Conservation (phyloP, 495 filamentous ascomycete species). For the Hypomontagnella monticulosa region DNA sequence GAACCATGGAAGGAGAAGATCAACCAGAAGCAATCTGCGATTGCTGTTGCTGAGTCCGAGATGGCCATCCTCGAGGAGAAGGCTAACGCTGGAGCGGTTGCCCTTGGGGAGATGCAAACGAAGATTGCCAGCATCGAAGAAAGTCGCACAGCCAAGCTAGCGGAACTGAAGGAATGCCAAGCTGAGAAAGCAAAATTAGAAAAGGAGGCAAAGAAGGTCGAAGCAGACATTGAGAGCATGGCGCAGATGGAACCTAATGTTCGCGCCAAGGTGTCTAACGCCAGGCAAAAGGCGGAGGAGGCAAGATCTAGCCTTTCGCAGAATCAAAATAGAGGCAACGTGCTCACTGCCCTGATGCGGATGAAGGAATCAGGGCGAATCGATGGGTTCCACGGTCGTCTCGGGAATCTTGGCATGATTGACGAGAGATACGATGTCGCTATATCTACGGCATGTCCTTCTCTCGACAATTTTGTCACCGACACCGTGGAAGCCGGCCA, state of each 20-base stretch:
- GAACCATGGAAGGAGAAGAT: slow-evolving; percentile 98
- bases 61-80: slow-evolving; percentile 89
- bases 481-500: slow-evolving; percentile 94
- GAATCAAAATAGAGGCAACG: slow-evolving; percentile 91
- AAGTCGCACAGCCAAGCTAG: slow-evolving; percentile 71
- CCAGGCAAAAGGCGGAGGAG: slow-evolving; percentile 94
- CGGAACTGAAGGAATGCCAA: slow-evolving; percentile 79
- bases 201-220: slow-evolving; percentile 75
- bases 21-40: slow-evolving; percentile 91
- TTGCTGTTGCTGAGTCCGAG: slow-evolving; percentile 94
- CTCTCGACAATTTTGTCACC: slow-evolving; percentile 93
- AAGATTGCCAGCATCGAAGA: slow-evolving; percentile 81
- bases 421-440: slow-evolving; percentile 94
- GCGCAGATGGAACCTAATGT: slow-evolving; percentile 80
- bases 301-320: slow-evolving; percentile 87
- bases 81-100: slow-evolving; percentile 82
- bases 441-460: slow-evolving; percentile 93
- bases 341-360: slow-evolving; percentile 89
- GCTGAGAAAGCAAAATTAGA: slow-evolving; percentile 75
- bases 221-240: slow-evolving; percentile 76
- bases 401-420: slow-evolving; percentile 95
- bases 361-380: slow-evolving; percentile 96
- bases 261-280: slow-evolving; percentile 81
- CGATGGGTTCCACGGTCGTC: slow-evolving; percentile 93
- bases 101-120: slow-evolving; percentile 82